phyloP scores from a whole-genome alignment of 192 early-diverging fungal genomes.

The Umbelopsis isabellina region DNA sequence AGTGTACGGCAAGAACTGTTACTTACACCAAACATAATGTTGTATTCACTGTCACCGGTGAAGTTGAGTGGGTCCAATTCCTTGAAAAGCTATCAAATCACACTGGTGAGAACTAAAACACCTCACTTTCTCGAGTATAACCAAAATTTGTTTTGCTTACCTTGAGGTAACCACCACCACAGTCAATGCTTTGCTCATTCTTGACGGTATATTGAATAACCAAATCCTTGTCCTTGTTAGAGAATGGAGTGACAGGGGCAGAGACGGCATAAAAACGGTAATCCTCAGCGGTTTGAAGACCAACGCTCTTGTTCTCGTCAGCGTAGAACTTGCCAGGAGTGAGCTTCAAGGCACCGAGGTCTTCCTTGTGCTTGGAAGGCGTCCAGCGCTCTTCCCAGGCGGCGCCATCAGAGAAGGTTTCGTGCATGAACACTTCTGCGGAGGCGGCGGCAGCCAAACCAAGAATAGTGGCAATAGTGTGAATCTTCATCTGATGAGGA shows the following conservation, averaged over 20 bases:
- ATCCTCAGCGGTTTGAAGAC: slow-evolving; percentile 82
- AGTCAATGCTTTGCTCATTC: slow-evolving; percentile 89
- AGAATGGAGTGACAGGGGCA: slow-evolving; percentile 71
- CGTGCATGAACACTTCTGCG: slow-evolving; percentile 84
- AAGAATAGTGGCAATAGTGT: slow-evolving; percentile 43
- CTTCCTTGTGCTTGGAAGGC: slow-evolving; percentile 61
- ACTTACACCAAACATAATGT: slow-evolving; percentile 75
- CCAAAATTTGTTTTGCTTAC: slow-evolving; percentile 23
- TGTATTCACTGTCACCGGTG: slow-evolving; percentile 82
- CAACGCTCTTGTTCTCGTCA: slow-evolving; percentile 66
- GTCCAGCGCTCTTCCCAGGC: slow-evolving; percentile 75
- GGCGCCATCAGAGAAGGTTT: slow-evolving; percentile 73
- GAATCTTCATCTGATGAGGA: slow-evolving; percentile 39
- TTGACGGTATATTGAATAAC: slow-evolving; percentile 91
- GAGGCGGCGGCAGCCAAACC: slow-evolving; percentile 39
- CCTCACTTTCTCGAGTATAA: not conserved
- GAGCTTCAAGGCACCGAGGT: slow-evolving; percentile 77
- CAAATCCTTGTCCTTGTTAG: slow-evolving; percentile 83
- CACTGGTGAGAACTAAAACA: not conserved
- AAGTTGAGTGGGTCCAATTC: slow-evolving; percentile 78
- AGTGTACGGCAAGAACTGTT: not conserved
- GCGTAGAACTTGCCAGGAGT: slow-evolving; percentile 76
- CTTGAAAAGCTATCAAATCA: slow-evolving; percentile 64
- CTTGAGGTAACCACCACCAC: slow-evolving; percentile 91
- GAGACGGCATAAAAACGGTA: slow-evolving; percentile 86